phyloP scores from a whole-genome alignment of 1,284 basidiomycete species.

The Sutorius eximius region DNA sequence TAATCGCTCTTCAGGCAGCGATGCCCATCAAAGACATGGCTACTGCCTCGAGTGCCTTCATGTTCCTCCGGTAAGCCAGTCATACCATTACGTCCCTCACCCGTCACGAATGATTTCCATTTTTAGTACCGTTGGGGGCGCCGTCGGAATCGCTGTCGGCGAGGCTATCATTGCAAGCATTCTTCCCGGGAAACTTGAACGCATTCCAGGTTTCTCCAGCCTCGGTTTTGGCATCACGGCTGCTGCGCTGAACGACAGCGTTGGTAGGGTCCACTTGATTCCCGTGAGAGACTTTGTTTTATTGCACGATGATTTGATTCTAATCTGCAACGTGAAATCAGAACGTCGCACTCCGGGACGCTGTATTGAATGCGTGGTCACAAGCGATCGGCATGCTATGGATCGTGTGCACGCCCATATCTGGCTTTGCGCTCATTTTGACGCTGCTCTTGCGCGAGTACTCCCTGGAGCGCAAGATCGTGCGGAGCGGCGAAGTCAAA shows the following conservation, averaged over 20 bases:
- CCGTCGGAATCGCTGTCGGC: constrained; percentile 72
- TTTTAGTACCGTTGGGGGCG: constrained; percentile 69
- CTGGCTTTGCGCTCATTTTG: constrained; percentile 59
- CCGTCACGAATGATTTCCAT: neutral
- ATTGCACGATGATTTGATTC: neutral
- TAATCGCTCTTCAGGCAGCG: constrained; percentile 74
- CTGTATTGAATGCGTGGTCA: constrained; percentile 70
- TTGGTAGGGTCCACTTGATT: constrained; percentile 53
- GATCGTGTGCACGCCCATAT: constrained; percentile 63
- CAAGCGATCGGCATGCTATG: constrained; percentile 70
- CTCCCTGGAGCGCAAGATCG: constrained; percentile 57
- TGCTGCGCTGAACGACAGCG: constrained; percentile 55
- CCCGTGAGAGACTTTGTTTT: constrained; percentile 40
- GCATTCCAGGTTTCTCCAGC: constrained; percentile 45
- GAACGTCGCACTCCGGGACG: constrained; percentile 48
- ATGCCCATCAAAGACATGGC: constrained; percentile 85
- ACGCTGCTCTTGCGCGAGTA: constrained; percentile 60
- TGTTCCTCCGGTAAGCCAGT: constrained; percentile 60
- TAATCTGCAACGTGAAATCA: constrained; percentile 23
- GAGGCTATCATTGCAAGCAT: constrained; percentile 69
- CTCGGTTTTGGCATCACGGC: constrained; percentile 49
- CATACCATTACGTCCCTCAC: neutral
- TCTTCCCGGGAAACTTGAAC: constrained; percentile 48
- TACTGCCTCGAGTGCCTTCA: constrained; percentile 68
- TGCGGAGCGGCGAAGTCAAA: constrained; percentile 40